These are phyloP conservation scores for Aspergillus bombycis DNA, from an alignment of 2,329 filamentous ascomycete genomes.

Conservation along the genomic window DNA sequence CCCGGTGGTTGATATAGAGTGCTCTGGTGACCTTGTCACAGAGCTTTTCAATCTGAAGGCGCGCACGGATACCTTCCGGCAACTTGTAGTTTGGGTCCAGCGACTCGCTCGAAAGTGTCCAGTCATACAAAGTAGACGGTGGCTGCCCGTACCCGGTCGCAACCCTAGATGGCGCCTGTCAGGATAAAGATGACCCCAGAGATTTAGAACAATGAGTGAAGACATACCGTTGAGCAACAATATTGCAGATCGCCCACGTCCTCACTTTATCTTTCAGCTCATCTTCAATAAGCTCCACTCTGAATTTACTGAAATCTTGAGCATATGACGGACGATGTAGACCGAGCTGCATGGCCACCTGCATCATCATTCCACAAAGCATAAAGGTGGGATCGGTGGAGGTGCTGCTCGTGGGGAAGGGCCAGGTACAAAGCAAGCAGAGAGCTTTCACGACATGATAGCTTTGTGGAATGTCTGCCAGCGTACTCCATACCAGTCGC, in stretches of 20 bases:
- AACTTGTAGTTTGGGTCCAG: slow-evolving; percentile 52
- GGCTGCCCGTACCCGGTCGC: slow-evolving; percentile 71
- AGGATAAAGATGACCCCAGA: neutral
- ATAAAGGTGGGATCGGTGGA: slow-evolving; percentile 68
- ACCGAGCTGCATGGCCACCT: slow-evolving; percentile 69
- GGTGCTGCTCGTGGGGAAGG: slow-evolving; percentile 65
- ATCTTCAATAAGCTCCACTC: slow-evolving; percentile 60
- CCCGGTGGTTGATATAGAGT: slow-evolving; percentile 59
- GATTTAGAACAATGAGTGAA: neutral
- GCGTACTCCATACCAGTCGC: slow-evolving; percentile 63
- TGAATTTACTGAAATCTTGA: slow-evolving; percentile 58
- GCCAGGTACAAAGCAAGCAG: slow-evolving; percentile 67
- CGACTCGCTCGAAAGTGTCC: slow-evolving; percentile 54
- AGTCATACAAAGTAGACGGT: slow-evolving; percentile 64
- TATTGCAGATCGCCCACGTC: slow-evolving; percentile 70
- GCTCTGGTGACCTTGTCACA: slow-evolving; percentile 60
- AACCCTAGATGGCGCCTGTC: slow-evolving; percentile 48
- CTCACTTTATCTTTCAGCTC: slow-evolving; percentile 66
- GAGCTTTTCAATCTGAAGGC: slow-evolving; percentile 62
- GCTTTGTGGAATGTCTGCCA: slow-evolving; percentile 63
- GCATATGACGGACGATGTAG: slow-evolving; percentile 66
- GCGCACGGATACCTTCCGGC: slow-evolving; percentile 54
- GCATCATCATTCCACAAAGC: slow-evolving; percentile 68
- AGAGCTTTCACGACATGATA: slow-evolving; percentile 68
- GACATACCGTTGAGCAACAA: slow-evolving; percentile 65